phyloP scores from a whole-genome alignment of 495 filamentous ascomycete genomes.

The Xylaria telfairii region DNA sequence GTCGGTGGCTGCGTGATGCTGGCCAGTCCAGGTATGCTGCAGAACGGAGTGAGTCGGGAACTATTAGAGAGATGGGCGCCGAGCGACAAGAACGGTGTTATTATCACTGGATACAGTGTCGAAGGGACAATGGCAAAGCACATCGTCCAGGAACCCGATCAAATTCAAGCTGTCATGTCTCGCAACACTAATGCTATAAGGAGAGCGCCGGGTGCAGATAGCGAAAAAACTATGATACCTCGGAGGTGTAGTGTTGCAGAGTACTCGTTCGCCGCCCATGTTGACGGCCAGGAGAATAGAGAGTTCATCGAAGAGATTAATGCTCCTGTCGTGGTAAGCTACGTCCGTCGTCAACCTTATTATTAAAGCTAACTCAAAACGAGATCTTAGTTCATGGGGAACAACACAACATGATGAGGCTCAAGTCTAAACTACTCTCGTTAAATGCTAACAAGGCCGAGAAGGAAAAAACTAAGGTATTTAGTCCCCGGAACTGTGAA shows the following conservation, averaged over 20 bases:
- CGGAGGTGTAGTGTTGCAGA: conserved; percentile 91
- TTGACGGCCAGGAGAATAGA: conserved; percentile 92
- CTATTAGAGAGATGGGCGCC: conserved; percentile 95
- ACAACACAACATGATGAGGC: conserved; percentile 95
- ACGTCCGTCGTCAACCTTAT: background rate
- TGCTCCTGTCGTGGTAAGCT: conserved; percentile 87
- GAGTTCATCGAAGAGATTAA: conserved; percentile 93
- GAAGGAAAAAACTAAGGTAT: conserved; percentile 86
- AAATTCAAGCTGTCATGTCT: conserved; percentile 92
- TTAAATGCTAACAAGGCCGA: conserved; percentile 79
- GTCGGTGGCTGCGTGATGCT: conserved; percentile 96
- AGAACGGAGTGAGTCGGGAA: conserved; percentile 91
- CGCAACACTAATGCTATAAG: conserved; percentile 60
- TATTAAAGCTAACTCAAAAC: background rate
- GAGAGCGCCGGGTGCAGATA: conserved; percentile 62
- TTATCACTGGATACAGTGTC: conserved; percentile 97
- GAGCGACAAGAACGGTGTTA: conserved; percentile 90
- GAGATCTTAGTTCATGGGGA: conserved; percentile 96
- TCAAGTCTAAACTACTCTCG: conserved; percentile 92
- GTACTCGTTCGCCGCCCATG: conserved; percentile 92
- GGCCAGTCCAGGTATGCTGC: conserved; percentile 95
- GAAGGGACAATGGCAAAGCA: conserved; percentile 98
- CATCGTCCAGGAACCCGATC: conserved; percentile 89
- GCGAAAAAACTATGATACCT: conserved; percentile 88
- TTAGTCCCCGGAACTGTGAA: conserved; percentile 90